Evolutionary conservation across 2,329 filamentous ascomycete genomes (phyloP).

Genomic region (Microthyrium microscopicum): DNA sequence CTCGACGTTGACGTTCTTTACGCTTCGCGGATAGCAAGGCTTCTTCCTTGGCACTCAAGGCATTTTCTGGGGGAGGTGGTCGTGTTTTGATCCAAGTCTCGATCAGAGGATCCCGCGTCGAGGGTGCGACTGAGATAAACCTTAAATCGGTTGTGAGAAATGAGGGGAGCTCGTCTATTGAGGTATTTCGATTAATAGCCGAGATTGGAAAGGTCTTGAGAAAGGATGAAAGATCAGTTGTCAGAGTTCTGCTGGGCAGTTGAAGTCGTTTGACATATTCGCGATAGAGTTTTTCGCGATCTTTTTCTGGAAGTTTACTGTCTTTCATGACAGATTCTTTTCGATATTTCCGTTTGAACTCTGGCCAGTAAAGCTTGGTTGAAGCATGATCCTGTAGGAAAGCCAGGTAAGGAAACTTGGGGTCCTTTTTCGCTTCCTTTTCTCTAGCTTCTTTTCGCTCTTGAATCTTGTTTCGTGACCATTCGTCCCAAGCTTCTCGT

Average conservation of each 20-base stretch:
- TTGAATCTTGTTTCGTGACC: conserved; percentile 64
- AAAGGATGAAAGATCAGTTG: conserved; percentile 50
- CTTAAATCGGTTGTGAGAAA: conserved; percentile 49
- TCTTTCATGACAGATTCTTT: conserved; percentile 71
- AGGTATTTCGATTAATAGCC: conserved; percentile 42
- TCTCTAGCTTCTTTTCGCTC: conserved; percentile 55
- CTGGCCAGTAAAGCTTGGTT: conserved; percentile 90
- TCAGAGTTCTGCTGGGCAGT: conserved; percentile 47
- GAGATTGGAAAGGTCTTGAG: conserved; percentile 44
- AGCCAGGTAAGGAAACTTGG: conserved; percentile 62
- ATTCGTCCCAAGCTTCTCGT: conserved; percentile 68
- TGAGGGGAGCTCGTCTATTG: conserved; percentile 40
- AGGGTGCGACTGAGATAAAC: conserved; percentile 48
- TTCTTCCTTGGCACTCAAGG: conserved; percentile 21
- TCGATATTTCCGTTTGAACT: conserved; percentile 83
- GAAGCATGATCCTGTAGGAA: conserved; percentile 71
- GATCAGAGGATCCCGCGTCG: conserved; percentile 46
- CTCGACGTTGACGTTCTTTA: conserved; percentile 31
- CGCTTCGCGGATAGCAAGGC: conserved; percentile 32
- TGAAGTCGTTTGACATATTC: conserved; percentile 53
- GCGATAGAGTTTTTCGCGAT: conserved; percentile 63
- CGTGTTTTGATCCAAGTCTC: conserved; percentile 50
- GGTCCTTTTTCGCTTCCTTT: conserved; percentile 65
- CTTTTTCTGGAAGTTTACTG: conserved; percentile 40
- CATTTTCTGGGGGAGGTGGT: conserved; percentile 37